Base-by-base conservation (phyloP, 352 stramenopile genomes). In the Phytopythium mirpurense region DNA sequence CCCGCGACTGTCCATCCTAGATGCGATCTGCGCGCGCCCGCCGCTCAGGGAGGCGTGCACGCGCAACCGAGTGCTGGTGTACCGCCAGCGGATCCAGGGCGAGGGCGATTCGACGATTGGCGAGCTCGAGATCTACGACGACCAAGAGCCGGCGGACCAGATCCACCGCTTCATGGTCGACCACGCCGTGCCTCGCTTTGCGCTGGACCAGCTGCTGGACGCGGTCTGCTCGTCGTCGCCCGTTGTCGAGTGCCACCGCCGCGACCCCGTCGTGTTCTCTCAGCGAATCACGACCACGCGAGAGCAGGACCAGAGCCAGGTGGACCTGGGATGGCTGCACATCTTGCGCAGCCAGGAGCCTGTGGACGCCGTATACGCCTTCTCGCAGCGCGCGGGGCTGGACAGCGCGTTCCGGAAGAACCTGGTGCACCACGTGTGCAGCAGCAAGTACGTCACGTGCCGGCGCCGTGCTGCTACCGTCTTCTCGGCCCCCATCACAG, bases 151-250 rank as follows among this genome's bases (percentile, higher is more conserved):
- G 0, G 67, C 86, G 18, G 82, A 90, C 43, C 63, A 80, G 46
- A 78, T 93, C 37, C 83, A 88, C 56, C 75, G 75, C 42, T 93
- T 90, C 18, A 50, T 87, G 0, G 43, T 80, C 7, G 72, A 90
- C 27, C 59, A 82, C 29, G 54, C 69, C 3, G 31, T 85, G 14
- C 61, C 74, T 5, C 41, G 56, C 11, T 26, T 37, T 12, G 67
- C 60, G 12, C 51, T 83, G 5, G 50, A 67, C 1, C 78, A 88
- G 56, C 56, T 93, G 5, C 7, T 77, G 2, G 16, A 41, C 6
- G 48, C 66, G 8, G 62, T 83, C 6, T 90, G 79, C 35, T 63
- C 54, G 14, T 69, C 51, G 10, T 69, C 54, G 46, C 56, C 15
- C 5, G 32, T 21, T 12, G 52, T 68, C 34, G 32, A 68, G 1